Evolutionary conservation across 164 flowering plant genomes (phyloP), one percentile per base, ranked within the genome.

Genomic region (Dillenia turbinata): DNA sequence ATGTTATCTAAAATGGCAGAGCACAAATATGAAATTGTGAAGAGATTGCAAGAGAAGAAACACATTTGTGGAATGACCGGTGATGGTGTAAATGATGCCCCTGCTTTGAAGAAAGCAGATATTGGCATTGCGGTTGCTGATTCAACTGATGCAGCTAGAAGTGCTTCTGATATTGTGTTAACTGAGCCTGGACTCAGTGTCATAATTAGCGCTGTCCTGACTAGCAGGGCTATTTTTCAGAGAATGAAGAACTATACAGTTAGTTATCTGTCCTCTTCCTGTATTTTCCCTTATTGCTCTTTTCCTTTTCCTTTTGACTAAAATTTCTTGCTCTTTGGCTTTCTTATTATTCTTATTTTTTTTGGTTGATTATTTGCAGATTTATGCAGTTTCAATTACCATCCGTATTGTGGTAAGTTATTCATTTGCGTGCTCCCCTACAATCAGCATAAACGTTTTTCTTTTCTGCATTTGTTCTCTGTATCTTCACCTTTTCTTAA

Each of bases 211-310:
- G 98, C 98, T 3, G 98, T 93, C 67, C 75, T 93, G 17, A 93
- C 98, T 22, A 93, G 98, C 75, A 81, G 98, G 71, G 96, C 97
- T 56, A 93, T 93, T 56, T 93, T 93, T 82, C 98, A 93, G 63
- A 85, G 98, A 77, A 93, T 93, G 98, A 93, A 93, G 79, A 93
- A 93, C 73, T 93, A 93, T 74, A 93, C 98, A 1, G 94, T 88
- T 46, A 61, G 85, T 69, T 47, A 4, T 17, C 49, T 52, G 52
- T 57, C 49, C 8, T 56, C 10, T 62, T 48, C 43, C 7, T 49
- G 43, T 48, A 9, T 13, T 26, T 52, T 2, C 11, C 59, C 44
- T 9, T 15, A 55, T 51, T 47, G 6, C 47, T 46, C 10, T 2
- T 13, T 9, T 40, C 46, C 12, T 44, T 17, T 33, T 51, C 0